phyloP scores from a whole-genome alignment of 352 stramenopile species.

The Pelagophyceae sp. region DNA sequence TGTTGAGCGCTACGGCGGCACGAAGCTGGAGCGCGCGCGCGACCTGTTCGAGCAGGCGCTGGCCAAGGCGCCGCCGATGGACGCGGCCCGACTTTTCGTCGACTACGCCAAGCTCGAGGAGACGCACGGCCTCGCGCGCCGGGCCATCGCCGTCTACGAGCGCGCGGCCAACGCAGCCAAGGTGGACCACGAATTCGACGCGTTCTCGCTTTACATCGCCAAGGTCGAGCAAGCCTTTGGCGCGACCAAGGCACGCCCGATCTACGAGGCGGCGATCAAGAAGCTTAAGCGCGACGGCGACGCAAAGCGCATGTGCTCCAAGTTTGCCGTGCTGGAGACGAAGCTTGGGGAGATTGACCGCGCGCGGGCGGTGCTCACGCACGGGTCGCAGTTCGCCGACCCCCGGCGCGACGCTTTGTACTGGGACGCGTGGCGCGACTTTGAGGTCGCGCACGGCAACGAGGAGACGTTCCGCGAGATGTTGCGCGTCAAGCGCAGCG shows the following conservation, averaged over 20 bases:
- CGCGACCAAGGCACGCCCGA: slow-evolving; percentile 82
- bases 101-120: slow-evolving; percentile 92
- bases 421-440: slow-evolving; percentile 86
- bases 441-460: slow-evolving; percentile 83
- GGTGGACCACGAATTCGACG: slow-evolving; percentile 70
- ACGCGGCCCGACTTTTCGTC: slow-evolving; percentile 65
- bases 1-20: slow-evolving; percentile 82
- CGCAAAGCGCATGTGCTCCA: slow-evolving; percentile 78
- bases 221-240: slow-evolving; percentile 90
- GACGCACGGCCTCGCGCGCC: slow-evolving; percentile 83
- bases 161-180: slow-evolving; percentile 73
- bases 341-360: slow-evolving; percentile 92
- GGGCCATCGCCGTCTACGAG: slow-evolving; percentile 90
- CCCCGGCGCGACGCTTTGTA: slow-evolving; percentile 83
- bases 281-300: slow-evolving; percentile 73
- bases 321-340: slow-evolving; percentile 91
- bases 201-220: slow-evolving; percentile 83
- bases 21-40: slow-evolving; percentile 88
- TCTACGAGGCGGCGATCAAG: slow-evolving; percentile 90
- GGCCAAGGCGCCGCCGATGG: slow-evolving; percentile 58
- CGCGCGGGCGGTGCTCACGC: slow-evolving; percentile 82
- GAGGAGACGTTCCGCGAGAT: slow-evolving; percentile 98
- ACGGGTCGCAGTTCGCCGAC: slow-evolving; percentile 94
- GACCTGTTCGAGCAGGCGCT: slow-evolving; percentile 93
- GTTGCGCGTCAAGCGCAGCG: slow-evolving; percentile 91